Evolutionary conservation across 164 flowering plant species (phyloP), one percentile per base, ranked within the genome.

Genomic region (Stephania japonica): DNA sequence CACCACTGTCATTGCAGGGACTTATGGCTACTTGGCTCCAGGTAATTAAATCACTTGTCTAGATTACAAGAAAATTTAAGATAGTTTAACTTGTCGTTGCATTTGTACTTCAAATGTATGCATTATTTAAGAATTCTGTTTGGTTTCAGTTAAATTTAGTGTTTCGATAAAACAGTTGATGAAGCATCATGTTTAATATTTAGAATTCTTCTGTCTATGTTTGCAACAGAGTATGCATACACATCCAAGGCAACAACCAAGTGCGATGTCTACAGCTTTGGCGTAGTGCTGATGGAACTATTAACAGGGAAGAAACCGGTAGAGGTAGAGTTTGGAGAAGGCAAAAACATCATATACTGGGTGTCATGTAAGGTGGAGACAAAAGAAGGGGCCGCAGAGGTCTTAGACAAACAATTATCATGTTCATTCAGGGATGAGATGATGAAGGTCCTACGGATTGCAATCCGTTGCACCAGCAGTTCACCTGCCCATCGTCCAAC

Each of bases 21-120:
- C 99, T 10, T 95, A 89, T 67, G 98, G 99, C 13, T 95, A 95
- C 84, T 67, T 95, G 76, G 99, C 98, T 38, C 99, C 99, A 78
- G 99, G 99, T 93, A 90, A 66, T 42, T 64, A 32, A 65, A 25
- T 18, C 10, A 32, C 42, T 64, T 21, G 8, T 13, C 42, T 72
- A 14, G 41, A 64, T 44, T 18, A 26, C 12, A 24, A 59, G 23
- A 59, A 6, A 5, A 24, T n/a, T 59, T 9, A n/a, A 50, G 59
- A 50, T 50, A 50, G 56, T 49, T 49, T 49, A 49, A 49, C 12
- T 32, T 32, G 38, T 27, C 1, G 32, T 27, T 27, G 32, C 32
- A 3, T 27, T 3, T 27, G 32, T 32, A 32, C 38, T 0, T 2
- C 4, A 32, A 32, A 14, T 67, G 9, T 67, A 1, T 67, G 69